phyloP scores from a whole-genome alignment of 148 eudicot genomes.

The Diospyros lotus region DNA sequence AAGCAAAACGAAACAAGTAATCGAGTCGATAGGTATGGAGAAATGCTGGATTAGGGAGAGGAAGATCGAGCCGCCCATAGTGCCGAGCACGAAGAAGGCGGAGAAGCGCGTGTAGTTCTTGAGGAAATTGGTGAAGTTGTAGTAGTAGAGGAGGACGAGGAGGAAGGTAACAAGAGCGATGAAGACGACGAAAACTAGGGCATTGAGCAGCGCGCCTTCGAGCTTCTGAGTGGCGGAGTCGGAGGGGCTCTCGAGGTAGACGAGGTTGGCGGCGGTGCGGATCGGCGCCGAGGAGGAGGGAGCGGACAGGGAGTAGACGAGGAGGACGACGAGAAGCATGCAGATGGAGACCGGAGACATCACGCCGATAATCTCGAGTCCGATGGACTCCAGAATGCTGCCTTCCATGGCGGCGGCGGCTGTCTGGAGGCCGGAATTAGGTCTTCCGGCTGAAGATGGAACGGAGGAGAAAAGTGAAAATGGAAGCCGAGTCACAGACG shows the following conservation, averaged over 20 bases:
- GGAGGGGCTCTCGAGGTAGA: slow-evolving; percentile 63
- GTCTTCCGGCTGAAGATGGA: too few relatives aligned
- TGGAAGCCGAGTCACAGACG: too few relatives aligned
- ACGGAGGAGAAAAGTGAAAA: too few relatives aligned
- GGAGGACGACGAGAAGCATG: slow-evolving; percentile 71
- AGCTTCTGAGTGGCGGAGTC: slow-evolving; percentile 63
- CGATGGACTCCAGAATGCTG: slow-evolving; percentile 62
- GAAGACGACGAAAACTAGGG: slow-evolving; percentile 63
- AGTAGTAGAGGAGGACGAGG: slow-evolving; percentile 72
- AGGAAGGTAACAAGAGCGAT: slow-evolving; percentile 70
- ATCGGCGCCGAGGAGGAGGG: slow-evolving; percentile 22
- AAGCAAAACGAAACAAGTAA: slow-evolving; percentile 36
- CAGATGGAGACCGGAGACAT: slow-evolving; percentile 90
- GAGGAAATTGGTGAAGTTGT: slow-evolving; percentile 62
- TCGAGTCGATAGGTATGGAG: slow-evolving; percentile 48
- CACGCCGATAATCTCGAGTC: slow-evolving; percentile 62
- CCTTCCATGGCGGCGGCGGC: slow-evolving; percentile 25
- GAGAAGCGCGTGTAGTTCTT: slow-evolving; percentile 75
- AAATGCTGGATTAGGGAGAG: slow-evolving; percentile 49
- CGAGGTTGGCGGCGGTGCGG: slow-evolving; percentile 79
- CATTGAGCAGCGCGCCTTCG: slow-evolving; percentile 77
- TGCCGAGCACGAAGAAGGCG: slow-evolving; percentile 53
- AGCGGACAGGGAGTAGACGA: slow-evolving; percentile 36
- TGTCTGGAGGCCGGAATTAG: too few relatives aligned
- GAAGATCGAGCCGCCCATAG: slow-evolving; percentile 72